These are phyloP conservation scores for Farysia itapuensis DNA, from an alignment of 1,284 basidiomycete genomes.

Conservation along the genomic window DNA sequence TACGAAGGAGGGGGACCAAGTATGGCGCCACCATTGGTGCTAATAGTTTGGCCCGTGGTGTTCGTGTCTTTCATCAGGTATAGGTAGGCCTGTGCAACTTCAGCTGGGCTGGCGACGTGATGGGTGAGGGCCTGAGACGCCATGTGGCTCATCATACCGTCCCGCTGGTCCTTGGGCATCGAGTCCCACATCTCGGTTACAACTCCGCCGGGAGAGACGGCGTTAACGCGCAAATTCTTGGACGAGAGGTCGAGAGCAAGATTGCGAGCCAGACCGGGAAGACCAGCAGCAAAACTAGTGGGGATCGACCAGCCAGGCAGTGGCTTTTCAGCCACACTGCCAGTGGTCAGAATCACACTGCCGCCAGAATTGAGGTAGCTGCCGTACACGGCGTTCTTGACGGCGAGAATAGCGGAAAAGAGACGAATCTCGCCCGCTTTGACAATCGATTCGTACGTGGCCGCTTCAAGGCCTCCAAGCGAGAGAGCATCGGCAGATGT, in stretches of 20 bases:
- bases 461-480: slow-evolving; percentile 6
- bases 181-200: slow-evolving; percentile 30
- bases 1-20: too few species aligned
- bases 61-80: slow-evolving; percentile 41
- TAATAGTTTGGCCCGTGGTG: slow-evolving; percentile 19
- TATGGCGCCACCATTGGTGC: slow-evolving; percentile 10
- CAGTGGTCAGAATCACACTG: slow-evolving; percentile 24
- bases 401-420: slow-evolving; percentile 17
- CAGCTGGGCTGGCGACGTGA: slow-evolving; percentile 9
- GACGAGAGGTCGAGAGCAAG: slow-evolving; percentile 22
- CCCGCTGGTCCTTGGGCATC: slow-evolving; percentile 5
- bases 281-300: slow-evolving; percentile 5
- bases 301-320: slow-evolving; percentile 7
- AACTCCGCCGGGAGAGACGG: slow-evolving; percentile 20
- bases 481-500: slow-evolving; percentile 24
- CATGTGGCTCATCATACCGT: background rate
- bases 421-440: slow-evolving; percentile 11
- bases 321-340: slow-evolving; percentile 17
- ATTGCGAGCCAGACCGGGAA: slow-evolving; percentile 15
- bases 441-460: slow-evolving; percentile 15
- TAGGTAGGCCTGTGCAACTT: slow-evolving; percentile 25
- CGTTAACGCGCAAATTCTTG: slow-evolving; percentile 28
- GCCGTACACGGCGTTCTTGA: slow-evolving; percentile 11
- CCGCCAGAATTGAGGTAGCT: slow-evolving; percentile 3
- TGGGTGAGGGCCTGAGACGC: slow-evolving; percentile 7